Evolutionary conservation across 2,329 filamentous ascomycete species (phyloP).

Genomic region (Teratosphaeria pseudoeucalypti): DNA sequence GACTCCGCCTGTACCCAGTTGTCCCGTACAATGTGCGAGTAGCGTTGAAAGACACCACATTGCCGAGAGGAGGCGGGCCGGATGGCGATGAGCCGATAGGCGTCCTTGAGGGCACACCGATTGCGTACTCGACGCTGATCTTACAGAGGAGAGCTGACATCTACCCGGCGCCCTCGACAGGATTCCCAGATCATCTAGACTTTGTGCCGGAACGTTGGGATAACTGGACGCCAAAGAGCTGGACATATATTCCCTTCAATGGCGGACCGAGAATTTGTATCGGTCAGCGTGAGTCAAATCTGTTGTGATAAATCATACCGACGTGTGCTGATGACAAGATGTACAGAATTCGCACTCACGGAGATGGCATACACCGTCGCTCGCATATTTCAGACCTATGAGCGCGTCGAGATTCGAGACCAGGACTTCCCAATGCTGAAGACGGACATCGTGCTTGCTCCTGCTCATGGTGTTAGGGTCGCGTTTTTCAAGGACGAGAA

Average conservation of each 20-base stretch:
- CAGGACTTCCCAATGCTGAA: conserved; percentile 30
- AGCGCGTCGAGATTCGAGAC: conserved; percentile 29
- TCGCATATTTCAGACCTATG: conserved; percentile 35
- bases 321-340: neutral
- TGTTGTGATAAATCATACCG: neutral
- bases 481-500: conserved; percentile 22
- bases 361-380: conserved; percentile 41
- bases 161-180: conserved; percentile 30
- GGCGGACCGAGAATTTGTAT: conserved; percentile 38
- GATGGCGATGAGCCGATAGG: conserved; percentile 36
- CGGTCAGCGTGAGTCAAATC: conserved; percentile 28
- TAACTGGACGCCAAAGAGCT: conserved; percentile 38
- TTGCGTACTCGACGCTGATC: conserved; percentile 38
- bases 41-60: conserved; percentile 37
- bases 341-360: conserved; percentile 36
- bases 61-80: conserved; percentile 39
- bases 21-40: conserved; percentile 42
- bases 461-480: conserved; percentile 31
- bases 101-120: conserved; percentile 32
- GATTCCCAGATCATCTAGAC: conserved; percentile 29
- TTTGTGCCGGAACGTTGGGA: conserved; percentile 44
- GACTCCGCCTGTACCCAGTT: conserved; percentile 39
- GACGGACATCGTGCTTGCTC: conserved; percentile 40
- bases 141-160: conserved; percentile 42
- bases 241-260: conserved; percentile 36